A percentile compares a stretch with the other conserved stretches of the same genome.
Conservation (phyloP, 2,329 filamentous ascomycete genomes). For the Penicillium crustosum region DNA sequence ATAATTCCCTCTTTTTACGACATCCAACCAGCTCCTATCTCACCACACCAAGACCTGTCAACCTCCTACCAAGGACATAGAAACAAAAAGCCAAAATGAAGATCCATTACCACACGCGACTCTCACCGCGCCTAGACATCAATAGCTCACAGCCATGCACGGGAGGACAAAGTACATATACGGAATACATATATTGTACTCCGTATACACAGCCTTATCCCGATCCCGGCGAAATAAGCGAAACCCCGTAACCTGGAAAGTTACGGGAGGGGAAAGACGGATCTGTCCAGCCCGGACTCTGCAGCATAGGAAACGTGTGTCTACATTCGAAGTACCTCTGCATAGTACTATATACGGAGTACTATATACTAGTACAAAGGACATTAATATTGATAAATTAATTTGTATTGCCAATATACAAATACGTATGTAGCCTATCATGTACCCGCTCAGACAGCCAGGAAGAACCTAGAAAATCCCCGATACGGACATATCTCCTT, state of each 20-base stretch:
- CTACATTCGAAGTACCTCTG: neutral
- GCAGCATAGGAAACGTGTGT: neutral
- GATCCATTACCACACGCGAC: neutral
- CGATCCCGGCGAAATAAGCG: constrained; percentile 6
- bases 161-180: too few relatives aligned
- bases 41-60: neutral
- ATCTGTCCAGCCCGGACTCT: constrained; percentile 6
- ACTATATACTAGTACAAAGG: neutral
- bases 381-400: neutral
- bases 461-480: neutral
- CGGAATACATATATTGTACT: neutral
- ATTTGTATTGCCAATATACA: neutral
- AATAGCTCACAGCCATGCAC: neutral
- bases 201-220: neutral
- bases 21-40: neutral
- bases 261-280: constrained; percentile 22
- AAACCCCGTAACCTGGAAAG: constrained; percentile 24
- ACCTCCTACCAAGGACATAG: neutral
- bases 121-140: neutral
- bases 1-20: neutral
- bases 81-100: neutral
- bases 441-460: neutral
- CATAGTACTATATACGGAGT: neutral
- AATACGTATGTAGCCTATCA: neutral
- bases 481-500: neutral